These are phyloP conservation scores for Thamnidium elegans DNA, from an alignment of 192 early-diverging fungal genomes.

Conservation along the genomic window DNA sequence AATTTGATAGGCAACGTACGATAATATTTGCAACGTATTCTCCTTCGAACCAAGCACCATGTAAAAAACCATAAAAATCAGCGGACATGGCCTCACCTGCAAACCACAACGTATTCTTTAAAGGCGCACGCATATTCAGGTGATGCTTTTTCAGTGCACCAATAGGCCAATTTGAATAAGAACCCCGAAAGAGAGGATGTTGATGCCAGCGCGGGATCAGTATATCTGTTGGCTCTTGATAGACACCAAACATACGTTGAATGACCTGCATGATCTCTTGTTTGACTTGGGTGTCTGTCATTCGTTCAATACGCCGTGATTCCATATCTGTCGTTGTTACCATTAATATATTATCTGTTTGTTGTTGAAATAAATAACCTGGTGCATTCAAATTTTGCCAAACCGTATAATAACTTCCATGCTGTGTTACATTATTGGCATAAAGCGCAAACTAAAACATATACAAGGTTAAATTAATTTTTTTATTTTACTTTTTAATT, in stretches of 20 bases:
- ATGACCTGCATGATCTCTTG: conserved; percentile 21
- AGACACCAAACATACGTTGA: conserved; percentile 24
- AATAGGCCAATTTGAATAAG: conserved; percentile 42
- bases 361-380: conserved; percentile 15
- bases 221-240: conserved; percentile 20
- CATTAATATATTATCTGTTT: conserved; percentile 31
- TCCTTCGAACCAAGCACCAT: conserved; percentile 43
- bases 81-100: conserved; percentile 38
- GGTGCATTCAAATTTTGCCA: conserved; percentile 31
- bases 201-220: conserved; percentile 40
- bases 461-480: not conserved
- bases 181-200: conserved; percentile 40
- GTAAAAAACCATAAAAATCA: conserved; percentile 37
- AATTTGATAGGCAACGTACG: conserved; percentile 14
- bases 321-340: conserved; percentile 26
- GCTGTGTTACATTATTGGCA: conserved; percentile 21
- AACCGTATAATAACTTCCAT: conserved; percentile 6
- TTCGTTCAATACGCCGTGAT: conserved; percentile 22
- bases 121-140: conserved; percentile 35
- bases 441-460: conserved; percentile 28
- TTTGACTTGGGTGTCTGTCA: conserved; percentile 12
- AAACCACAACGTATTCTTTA: conserved; percentile 38
- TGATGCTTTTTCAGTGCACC: conserved; percentile 29
- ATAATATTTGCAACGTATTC: conserved; percentile 14
- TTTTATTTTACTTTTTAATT: conserved; percentile 12